Evolutionary conservation across 2,329 filamentous ascomycete species (phyloP).

Genomic region (Claviceps citrina): DNA sequence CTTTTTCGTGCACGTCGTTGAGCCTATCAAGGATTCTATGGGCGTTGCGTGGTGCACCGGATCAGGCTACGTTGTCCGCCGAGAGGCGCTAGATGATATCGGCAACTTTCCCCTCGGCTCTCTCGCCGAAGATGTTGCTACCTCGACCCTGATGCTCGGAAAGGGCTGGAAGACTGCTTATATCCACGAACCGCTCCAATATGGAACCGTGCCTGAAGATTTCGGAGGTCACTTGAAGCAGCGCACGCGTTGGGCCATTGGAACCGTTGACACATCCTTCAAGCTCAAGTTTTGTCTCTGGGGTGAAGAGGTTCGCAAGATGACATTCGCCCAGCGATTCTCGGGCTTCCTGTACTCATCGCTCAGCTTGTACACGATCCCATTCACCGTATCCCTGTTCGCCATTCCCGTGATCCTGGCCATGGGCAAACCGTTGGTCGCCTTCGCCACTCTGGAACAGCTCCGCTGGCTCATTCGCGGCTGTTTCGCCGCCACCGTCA

Average conservation of each 20-base stretch:
- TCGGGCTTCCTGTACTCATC: slow-evolving; percentile 42
- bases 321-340: slow-evolving; percentile 42
- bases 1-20: slow-evolving; percentile 40
- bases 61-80: slow-evolving; percentile 44
- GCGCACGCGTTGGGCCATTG: slow-evolving; percentile 39
- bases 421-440: slow-evolving; percentile 41
- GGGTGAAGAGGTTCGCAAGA: slow-evolving; percentile 34
- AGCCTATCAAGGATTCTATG: slow-evolving; percentile 34
- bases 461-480: slow-evolving; percentile 43
- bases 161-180: slow-evolving; percentile 48
- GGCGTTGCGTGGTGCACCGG: slow-evolving; percentile 50
- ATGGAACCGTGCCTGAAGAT: slow-evolving; percentile 42
- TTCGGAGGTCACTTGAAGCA: slow-evolving; percentile 40
- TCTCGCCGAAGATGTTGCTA: slow-evolving; percentile 44
- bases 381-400: slow-evolving; percentile 38
- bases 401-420: slow-evolving; percentile 43
- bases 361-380: slow-evolving; percentile 39
- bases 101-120: slow-evolving; percentile 46
- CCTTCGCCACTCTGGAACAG: slow-evolving; percentile 35
- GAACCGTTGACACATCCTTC: slow-evolving; percentile 42
- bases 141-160: slow-evolving; percentile 42
- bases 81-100: slow-evolving; percentile 43
- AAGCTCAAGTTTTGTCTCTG: slow-evolving; percentile 46
- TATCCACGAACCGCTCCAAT: slow-evolving; percentile 44
- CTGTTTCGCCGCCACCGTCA: slow-evolving; percentile 34